phyloP scores from a whole-genome alignment of 352 stramenopile species.

The Phytophthora tubulina region DNA sequence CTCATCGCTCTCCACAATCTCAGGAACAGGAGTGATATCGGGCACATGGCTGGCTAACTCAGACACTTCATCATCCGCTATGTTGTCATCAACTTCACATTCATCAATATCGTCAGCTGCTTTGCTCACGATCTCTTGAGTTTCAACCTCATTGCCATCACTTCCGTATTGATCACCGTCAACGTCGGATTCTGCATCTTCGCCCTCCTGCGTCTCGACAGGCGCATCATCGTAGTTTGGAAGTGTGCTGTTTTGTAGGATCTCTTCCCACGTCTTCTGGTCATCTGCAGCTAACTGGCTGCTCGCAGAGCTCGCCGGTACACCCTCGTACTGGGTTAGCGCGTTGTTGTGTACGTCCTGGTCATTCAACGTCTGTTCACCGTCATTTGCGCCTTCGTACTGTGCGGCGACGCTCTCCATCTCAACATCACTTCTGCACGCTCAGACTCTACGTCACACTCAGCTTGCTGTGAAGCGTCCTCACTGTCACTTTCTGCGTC shows the following conservation, averaged over 20 bases:
- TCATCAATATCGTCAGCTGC: neutral
- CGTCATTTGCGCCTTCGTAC: neutral
- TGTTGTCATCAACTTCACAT: neutral
- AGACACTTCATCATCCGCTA: neutral
- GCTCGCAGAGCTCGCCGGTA: too few species aligned
- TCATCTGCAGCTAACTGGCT: neutral
- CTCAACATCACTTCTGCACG: neutral
- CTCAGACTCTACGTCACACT: neutral
- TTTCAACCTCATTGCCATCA: too few species aligned
- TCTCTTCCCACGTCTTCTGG: neutral
- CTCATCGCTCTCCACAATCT: too few species aligned
- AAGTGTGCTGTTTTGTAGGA: neutral
- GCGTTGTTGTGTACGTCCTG: neutral
- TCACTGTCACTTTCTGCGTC: constrained; percentile 1
- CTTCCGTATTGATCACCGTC: too few species aligned
- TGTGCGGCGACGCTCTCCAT: neutral
- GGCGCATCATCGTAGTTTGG: neutral
- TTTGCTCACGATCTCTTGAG: too few species aligned
- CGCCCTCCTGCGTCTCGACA: neutral
- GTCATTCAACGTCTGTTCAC: neutral
- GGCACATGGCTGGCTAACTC: neutral
- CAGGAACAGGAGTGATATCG: too few species aligned
- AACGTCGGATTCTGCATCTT: too few species aligned
- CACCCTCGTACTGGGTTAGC: too few species aligned
- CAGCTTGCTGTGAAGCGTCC: neutral